Evolutionary conservation across 129 eudicot genomes (phyloP).

Genomic region (Tanacetum coccineum): DNA sequence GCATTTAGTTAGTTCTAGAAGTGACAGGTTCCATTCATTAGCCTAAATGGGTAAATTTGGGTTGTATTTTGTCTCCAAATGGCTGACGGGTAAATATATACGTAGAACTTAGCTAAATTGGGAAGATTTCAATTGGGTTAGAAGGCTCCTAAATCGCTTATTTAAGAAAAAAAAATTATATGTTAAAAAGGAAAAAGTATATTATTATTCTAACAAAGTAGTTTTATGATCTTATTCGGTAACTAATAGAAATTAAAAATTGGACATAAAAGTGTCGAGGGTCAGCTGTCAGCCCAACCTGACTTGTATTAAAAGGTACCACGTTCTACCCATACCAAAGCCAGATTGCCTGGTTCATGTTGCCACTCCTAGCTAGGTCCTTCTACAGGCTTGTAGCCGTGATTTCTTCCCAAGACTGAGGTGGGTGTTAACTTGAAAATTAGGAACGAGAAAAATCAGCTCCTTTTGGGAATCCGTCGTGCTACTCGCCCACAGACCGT

Average conservation of each 20-base stretch:
- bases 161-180: too few relatives aligned
- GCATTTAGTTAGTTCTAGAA: not conserved
- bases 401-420: not conserved
- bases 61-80: not conserved
- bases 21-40: not conserved
- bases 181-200: too few relatives aligned
- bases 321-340: not conserved
- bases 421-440: not conserved
- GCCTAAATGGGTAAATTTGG: not conserved
- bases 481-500: conserved; percentile 92
- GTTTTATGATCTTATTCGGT: too few relatives aligned
- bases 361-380: not conserved
- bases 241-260: too few relatives aligned
- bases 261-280: too few relatives aligned
- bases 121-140: too few relatives aligned
- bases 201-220: too few relatives aligned
- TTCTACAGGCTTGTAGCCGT: not conserved
- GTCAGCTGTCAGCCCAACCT: too few relatives aligned
- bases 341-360: not conserved
- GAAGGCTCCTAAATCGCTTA: too few relatives aligned
- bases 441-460: conserved; percentile 98
- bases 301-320: too few relatives aligned
- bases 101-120: too few relatives aligned
- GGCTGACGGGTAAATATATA: too few relatives aligned
- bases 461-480: conserved; percentile 88